Evolutionary conservation across 805 yeast species (phyloP), one percentile per base, ranked within the genome.

Genomic region (Ogataea polymorpha): DNA sequence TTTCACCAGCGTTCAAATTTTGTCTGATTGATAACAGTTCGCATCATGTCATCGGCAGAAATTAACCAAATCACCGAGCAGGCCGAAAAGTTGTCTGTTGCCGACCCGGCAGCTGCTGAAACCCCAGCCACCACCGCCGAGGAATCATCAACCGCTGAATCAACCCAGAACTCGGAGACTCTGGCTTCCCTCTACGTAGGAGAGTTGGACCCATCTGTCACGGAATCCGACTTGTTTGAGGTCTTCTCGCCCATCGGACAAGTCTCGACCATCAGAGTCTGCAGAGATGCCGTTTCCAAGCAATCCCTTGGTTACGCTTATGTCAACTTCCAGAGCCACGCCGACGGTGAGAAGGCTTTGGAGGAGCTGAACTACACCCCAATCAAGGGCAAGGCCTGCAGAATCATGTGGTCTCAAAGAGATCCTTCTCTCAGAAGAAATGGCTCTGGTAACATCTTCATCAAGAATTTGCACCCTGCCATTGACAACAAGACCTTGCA

Each of bases 401-500:
- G 99, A 72, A 91, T 93, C 75, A 93, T 93, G 98, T 89, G 98
- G 97, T 89, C 97, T 55, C 98, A 93, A 77, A 88, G 98, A 74
- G 98, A 93, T 68, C 98, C 99, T 53, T 78, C 96, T 49, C 68
- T 82, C 61, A 86, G 99, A 79, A 87, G 83, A 77, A 82, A 82
- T 63, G 97, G 97, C 68, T 84, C 87, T 51, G 97, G 96, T 63
- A 93, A 93, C 79, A 82, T 93, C 55, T 93, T 85, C 80, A 91
- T 93, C 75, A 93, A 93, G 82, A 93, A 93, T 80, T 81, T 93
- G 72, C 96, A 91, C 70, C 95, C 96, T 48, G 96, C 87, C 62
- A 93, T 93, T 62, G 99, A 93, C 75, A 91, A 93, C 88, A 91
- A 91, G 80, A 95, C 96, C 59, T 79, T 93, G 61, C 96, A 90